Conservation (phyloP, 352 stramenopile genomes). For the Pythium aristosporum region DNA sequence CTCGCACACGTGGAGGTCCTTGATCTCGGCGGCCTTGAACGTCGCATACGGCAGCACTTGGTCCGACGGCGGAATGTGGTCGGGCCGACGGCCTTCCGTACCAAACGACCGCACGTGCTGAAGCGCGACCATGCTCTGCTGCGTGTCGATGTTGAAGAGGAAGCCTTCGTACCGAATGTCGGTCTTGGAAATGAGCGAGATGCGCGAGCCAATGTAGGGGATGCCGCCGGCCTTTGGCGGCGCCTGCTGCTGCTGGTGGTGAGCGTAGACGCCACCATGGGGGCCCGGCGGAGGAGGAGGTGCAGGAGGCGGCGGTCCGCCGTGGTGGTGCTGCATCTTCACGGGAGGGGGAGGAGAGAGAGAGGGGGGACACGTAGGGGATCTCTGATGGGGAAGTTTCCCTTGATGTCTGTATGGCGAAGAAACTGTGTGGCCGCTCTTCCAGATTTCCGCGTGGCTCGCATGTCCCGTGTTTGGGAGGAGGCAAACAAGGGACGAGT, state of each 20-base stretch:
- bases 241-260: conserved; percentile 12
- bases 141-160: conserved; percentile 86
- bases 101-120: conserved; percentile 82
- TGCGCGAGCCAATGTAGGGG: conserved; percentile 81
- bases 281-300: conserved; percentile 12
- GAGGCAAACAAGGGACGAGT: conserved; percentile 1
- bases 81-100: conserved; percentile 69
- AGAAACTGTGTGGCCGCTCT: neutral
- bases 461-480: conserved; percentile 4
- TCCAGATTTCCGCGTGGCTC: neutral
- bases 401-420: conserved; percentile 4
- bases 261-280: conserved; percentile 24
- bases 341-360: neutral
- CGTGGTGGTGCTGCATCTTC: conserved; percentile 20
- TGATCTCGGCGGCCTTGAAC: conserved; percentile 85
- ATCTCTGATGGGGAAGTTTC: neutral
- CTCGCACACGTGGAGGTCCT: conserved; percentile 84
- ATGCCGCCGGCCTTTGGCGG: conserved; percentile 36
- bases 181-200: conserved; percentile 86
- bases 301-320: conserved; percentile 11
- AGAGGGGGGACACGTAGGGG: neutral
- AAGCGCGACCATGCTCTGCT: conserved; percentile 77
- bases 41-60: conserved; percentile 78
- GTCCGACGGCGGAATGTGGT: conserved; percentile 74
- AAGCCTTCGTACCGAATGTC: conserved; percentile 87